phyloP scores from a whole-genome alignment of 345 rosid genomes.

The Arabidopsis thaliana region TAIR10.1 NC_003076.8:14030501-14031000 shows the following conservation, averaged over 20 bases:
- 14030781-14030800: constrained; percentile 26
- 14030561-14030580: constrained; percentile 54
- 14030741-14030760: constrained; percentile 43
- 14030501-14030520: constrained; percentile 23
- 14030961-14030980: constrained; percentile 6
- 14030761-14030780: constrained; percentile 38
- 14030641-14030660: constrained; percentile 61
- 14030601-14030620: constrained; percentile 77
- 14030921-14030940: constrained; percentile 19
- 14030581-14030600: constrained; percentile 52
- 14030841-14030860: constrained; percentile 45
- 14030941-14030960: constrained; percentile 10
- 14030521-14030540: constrained; percentile 2
- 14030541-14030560: constrained; percentile 53
- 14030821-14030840: constrained; percentile 35
- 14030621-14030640: constrained; percentile 67
- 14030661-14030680: constrained; percentile 23
- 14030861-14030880: constrained; percentile 37
- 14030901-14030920: constrained; percentile 57
- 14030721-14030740: constrained; percentile 44
- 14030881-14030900: constrained; percentile 32
- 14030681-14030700: constrained; percentile 14
- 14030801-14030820: constrained; percentile 32
- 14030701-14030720: constrained; percentile 6
- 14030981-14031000: neutral